phyloP scores from a whole-genome alignment of 495 filamentous ascomycete genomes.

The Neurospora sp. region DNA sequence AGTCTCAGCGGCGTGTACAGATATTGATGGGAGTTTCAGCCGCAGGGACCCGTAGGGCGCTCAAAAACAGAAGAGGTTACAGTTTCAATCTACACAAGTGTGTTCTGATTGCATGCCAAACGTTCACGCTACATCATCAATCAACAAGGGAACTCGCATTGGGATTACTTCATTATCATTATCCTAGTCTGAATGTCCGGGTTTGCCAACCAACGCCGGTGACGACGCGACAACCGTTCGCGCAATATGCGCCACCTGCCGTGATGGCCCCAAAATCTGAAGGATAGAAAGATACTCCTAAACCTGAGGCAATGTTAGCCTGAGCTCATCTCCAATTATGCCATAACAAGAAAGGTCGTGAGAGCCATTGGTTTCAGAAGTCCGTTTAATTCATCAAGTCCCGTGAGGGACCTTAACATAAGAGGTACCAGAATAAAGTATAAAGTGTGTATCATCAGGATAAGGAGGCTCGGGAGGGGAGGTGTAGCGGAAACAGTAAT shows the following conservation, averaged over 20 bases:
- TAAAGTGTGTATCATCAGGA: conserved; percentile 39
- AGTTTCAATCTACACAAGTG: not conserved
- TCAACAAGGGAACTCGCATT: not conserved
- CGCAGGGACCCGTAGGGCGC: not conserved
- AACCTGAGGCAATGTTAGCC: conserved; percentile 10
- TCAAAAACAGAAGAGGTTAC: not conserved
- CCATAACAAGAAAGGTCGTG: not conserved
- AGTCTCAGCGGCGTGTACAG: not conserved
- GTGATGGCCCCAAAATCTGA: not conserved
- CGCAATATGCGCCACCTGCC: not conserved
- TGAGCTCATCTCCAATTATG: not conserved
- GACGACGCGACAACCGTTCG: not conserved
- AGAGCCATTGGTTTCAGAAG: conserved; percentile 38
- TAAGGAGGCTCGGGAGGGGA: conserved; percentile 6
- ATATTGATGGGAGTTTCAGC: not conserved
- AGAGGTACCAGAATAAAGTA: conserved; percentile 54
- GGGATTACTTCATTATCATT: not conserved
- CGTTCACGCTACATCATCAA: not conserved
- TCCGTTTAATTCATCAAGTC: conserved; percentile 48
- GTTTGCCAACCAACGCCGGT: not conserved
- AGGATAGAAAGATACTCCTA: not conserved
- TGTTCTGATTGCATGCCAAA: not conserved
- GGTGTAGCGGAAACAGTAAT: not conserved
- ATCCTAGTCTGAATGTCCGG: not conserved
- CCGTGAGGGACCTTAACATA: conserved; percentile 43